Evolutionary conservation across 1,284 basidiomycete genomes (phyloP).

Genomic region (Cryptococcus maquisensis): DNA sequence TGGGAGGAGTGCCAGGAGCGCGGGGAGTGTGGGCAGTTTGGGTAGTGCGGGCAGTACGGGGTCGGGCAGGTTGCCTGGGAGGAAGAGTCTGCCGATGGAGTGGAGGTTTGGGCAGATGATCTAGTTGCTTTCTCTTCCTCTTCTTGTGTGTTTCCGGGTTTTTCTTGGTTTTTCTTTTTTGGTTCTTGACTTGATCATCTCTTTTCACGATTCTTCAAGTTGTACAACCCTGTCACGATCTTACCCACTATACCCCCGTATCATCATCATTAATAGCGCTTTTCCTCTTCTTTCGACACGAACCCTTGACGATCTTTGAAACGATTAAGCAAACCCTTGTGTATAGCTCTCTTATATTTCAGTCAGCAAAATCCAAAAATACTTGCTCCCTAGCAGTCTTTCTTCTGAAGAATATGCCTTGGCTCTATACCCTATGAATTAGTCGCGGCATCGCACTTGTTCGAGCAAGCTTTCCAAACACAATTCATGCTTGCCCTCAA

Average conservation of each 20-base stretch:
- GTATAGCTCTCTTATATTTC: background rate
- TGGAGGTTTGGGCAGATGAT: conserved; percentile 9
- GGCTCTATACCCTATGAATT: background rate
- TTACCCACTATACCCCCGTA: background rate
- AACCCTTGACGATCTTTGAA: background rate
- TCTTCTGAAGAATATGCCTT: background rate
- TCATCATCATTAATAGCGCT: background rate
- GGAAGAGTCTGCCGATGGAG: conserved; percentile 11
- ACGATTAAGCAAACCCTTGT: background rate
- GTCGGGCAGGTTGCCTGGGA: conserved; percentile 6
- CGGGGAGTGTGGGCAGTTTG: background rate
- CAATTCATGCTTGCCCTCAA: background rate
- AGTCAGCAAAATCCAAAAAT: background rate
- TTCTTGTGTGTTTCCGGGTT: background rate
- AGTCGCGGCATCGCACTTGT: background rate
- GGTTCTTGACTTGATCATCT: background rate
- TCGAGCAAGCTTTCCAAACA: background rate
- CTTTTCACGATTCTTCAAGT: background rate
- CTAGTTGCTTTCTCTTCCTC: background rate
- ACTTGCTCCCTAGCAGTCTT: background rate
- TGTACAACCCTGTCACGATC: background rate
- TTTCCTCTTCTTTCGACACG: background rate
- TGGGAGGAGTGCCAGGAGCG: background rate
- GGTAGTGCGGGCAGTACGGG: conserved; percentile 1
- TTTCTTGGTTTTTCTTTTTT: background rate